A percentile compares a stretch with the other conserved stretches of the same genome.
These are phyloP conservation scores for Spathaspora arborariae DNA, from an alignment of 805 yeast genomes.

Conservation along the genomic window DNA sequence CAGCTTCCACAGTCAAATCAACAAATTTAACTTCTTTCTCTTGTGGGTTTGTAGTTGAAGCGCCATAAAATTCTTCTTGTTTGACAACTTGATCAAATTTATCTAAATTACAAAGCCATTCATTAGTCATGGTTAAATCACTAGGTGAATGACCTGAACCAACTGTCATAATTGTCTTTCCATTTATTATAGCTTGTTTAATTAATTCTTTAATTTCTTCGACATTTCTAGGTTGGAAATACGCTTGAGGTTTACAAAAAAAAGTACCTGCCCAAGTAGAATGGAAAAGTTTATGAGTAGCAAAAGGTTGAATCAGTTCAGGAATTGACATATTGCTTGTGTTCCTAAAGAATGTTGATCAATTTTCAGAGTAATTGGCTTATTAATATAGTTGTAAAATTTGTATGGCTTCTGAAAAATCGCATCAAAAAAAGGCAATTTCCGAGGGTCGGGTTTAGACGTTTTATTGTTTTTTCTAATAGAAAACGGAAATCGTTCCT, in stretches of 20 bases:
- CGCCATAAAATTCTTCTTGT: slow-evolving; percentile 45
- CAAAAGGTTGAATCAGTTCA: slow-evolving; percentile 26
- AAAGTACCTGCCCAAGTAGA: slow-evolving; percentile 92
- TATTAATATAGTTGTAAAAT: not conserved
- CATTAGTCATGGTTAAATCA: slow-evolving; percentile 79
- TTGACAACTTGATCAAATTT: slow-evolving; percentile 55
- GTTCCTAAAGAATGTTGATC: not conserved
- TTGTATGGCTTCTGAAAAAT: not conserved
- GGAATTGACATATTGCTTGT: slow-evolving; percentile 28
- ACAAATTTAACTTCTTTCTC: slow-evolving; percentile 55
- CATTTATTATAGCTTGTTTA: slow-evolving; percentile 52
- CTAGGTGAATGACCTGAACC: slow-evolving; percentile 98
- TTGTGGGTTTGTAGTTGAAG: slow-evolving; percentile 15
- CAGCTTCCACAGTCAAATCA: slow-evolving; percentile 94
- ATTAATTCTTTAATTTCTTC: slow-evolving; percentile 72
- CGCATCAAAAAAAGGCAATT: not conserved
- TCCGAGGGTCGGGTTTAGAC: not conserved
- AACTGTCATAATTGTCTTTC: slow-evolving; percentile 72
- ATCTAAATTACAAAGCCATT: slow-evolving; percentile 87
- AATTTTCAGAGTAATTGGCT: not conserved
- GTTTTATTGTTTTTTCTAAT: not conserved
- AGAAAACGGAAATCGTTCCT: not conserved
- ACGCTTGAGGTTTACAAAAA: slow-evolving; percentile 67
- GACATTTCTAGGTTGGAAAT: slow-evolving; percentile 69
- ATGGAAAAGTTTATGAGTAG: slow-evolving; percentile 46